Percentiles rank a stretch among this genome's conserved stretches.
These are phyloP conservation scores for Carex littledalei DNA, from an alignment of 176 grass and related monocot genomes.

Conservation along the genomic window DNA sequence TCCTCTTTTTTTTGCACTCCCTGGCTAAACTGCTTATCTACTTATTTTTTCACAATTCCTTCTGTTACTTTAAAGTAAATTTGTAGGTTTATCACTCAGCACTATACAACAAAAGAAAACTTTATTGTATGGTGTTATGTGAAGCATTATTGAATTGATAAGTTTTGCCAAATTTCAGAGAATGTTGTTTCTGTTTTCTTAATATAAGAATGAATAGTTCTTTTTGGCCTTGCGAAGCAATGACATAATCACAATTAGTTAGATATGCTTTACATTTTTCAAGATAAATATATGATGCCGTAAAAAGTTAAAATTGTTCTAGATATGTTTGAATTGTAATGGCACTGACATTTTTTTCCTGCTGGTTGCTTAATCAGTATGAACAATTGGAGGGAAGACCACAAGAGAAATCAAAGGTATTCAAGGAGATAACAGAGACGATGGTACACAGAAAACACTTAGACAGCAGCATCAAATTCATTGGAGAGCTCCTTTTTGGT, in stretches of 20 bases:
- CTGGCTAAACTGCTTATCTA: neutral
- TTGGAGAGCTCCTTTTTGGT: constrained; percentile 73
- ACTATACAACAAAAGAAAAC: neutral
- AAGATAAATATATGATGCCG: neutral
- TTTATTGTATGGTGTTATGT: neutral
- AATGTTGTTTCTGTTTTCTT: neutral
- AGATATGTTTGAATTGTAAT: neutral
- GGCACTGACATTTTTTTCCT: neutral
- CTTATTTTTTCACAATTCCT: neutral
- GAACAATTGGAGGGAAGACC: constrained; percentile 41
- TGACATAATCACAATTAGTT: neutral
- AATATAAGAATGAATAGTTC: neutral
- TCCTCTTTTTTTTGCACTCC: neutral
- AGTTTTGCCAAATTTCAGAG: neutral
- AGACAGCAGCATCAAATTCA: constrained; percentile 57
- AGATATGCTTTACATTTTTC: neutral
- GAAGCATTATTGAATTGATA: neutral
- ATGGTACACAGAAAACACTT: constrained; percentile 71
- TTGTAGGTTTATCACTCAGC: neutral
- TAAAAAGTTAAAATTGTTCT: neutral
- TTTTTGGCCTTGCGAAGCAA: neutral
- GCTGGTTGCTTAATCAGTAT: constrained; percentile 47
- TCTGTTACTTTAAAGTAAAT: neutral
- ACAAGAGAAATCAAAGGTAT: constrained; percentile 40
- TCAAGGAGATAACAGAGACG: constrained; percentile 52